Evolutionary conservation across 208 protist species (phyloP), one percentile per base, ranked within the genome.

Genomic region (Acanthamoeba divionensis): DNA sequence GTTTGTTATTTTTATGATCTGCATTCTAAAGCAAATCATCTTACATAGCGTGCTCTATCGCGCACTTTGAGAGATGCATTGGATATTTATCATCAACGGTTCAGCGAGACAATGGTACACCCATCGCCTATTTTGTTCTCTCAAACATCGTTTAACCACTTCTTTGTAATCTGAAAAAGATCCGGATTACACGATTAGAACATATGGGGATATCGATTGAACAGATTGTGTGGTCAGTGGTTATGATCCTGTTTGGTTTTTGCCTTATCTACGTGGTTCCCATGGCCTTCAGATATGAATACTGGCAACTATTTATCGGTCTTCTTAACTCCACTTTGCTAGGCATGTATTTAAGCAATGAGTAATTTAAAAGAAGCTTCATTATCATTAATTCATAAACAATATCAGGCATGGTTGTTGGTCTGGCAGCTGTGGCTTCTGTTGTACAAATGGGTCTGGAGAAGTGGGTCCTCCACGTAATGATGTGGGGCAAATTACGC

Each of bases 191-290:
- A 29, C 95, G 95, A 47, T 89, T 99, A 21, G 95, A 98, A 85
- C 93, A 97, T 57, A 45, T 99, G 54, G 97, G 97, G 7, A 80
- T 98, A 48, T 91, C 88, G 24, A 92, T 91, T 45, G 97, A 94
- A 9, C 69, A 96, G 85, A 91, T 95, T 93, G 95, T 24, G 9
- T 92, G 5, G 69, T 90, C 36, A 44, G 41, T 95, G 15, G 96
- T 96, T 57, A 93, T 96, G 41, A 94, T 98, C 1, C 60, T 96
- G 0, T 88, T 95, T 24, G 98, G 98, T 24, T 98, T 99, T 90
- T 91, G 97, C 2, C 93, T 98, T 0, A 98, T 98, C 95, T 99
- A 98, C 90, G 15, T 98, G 0, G 93, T 98, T 71, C 98, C 98
- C 15, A 93, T 95, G 24, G 89, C 96, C 47, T 98, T 99, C 85